Percentiles rank a stretch among this genome's conserved stretches.
Conservation (phyloP, 768 basidiomycete species). For the Tulasnella sp. region DNA sequence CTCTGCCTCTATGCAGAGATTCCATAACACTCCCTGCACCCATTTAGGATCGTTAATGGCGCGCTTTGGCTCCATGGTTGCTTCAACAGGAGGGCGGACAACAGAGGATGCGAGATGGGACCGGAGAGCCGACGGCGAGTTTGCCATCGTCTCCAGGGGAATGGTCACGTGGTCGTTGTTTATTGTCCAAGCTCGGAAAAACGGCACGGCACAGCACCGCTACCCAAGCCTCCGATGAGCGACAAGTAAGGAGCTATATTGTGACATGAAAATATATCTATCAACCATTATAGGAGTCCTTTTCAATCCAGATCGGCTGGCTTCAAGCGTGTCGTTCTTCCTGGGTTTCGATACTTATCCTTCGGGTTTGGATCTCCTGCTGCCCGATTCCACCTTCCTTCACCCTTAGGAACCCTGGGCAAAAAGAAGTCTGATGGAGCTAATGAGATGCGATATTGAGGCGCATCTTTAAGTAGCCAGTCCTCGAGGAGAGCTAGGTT, state of each 20-base stretch:
- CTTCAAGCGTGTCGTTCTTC: constrained; percentile 7
- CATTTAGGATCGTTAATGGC: background rate
- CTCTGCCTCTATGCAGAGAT: background rate
- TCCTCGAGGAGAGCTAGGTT: constrained; percentile 31
- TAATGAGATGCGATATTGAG: constrained; percentile 27
- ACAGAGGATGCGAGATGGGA: background rate
- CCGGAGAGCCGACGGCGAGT: background rate
- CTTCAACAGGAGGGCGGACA: background rate
- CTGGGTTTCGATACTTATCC: constrained; percentile 18
- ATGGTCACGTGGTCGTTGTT: background rate
- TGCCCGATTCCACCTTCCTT: constrained; percentile 2
- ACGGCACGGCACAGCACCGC: no score
- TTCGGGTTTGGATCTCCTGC: constrained; percentile 10
- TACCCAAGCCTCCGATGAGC: background rate
- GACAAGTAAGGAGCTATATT: background rate
- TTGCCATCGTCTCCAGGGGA: background rate
- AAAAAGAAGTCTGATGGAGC: constrained; percentile 27
- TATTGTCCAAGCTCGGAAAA: background rate
- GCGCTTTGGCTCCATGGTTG: background rate
- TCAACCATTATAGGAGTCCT: no score
- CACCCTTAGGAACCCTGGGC: constrained; percentile 10
- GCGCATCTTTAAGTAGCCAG: constrained; percentile 30
- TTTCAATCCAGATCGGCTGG: constrained; percentile 23
- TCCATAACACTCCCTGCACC: background rate
- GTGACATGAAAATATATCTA: no score